Evolutionary conservation across 2,329 filamentous ascomycete species (phyloP).

Genomic region (Calonectria montana): DNA sequence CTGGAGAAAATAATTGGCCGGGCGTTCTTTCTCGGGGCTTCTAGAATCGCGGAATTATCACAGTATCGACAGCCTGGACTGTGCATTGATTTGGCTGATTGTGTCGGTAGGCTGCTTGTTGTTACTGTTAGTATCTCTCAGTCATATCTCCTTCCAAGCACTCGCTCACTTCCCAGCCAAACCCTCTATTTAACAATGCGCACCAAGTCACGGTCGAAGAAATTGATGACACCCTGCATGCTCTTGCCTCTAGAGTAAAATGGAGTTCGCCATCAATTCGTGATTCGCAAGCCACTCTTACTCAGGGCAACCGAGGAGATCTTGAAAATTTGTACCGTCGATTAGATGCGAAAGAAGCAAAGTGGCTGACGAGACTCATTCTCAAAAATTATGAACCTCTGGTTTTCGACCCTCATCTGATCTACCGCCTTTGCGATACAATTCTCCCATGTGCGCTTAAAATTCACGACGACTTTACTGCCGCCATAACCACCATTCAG

Average conservation of each 20-base stretch:
- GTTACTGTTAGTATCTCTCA: constrained; percentile 62
- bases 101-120: constrained; percentile 73
- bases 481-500: constrained; percentile 67
- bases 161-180: constrained; percentile 53
- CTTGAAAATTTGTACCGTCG: constrained; percentile 69
- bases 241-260: constrained; percentile 73
- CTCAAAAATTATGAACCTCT: constrained; percentile 81
- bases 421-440: constrained; percentile 74
- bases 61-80: constrained; percentile 69
- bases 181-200: constrained; percentile 45
- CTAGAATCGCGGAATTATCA: constrained; percentile 70
- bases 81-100: constrained; percentile 76
- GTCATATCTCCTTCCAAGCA: not conserved
- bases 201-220: constrained; percentile 74
- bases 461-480: constrained; percentile 75
- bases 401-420: constrained; percentile 64
- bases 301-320: constrained; percentile 51
- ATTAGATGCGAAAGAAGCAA: constrained; percentile 76
- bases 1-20: constrained; percentile 77
- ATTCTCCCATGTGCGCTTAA: constrained; percentile 76
- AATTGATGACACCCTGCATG: constrained; percentile 74
- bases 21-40: constrained; percentile 72
- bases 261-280: constrained; percentile 77
- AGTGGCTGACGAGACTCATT: constrained; percentile 87
- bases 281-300: constrained; percentile 42